phyloP scores from a whole-genome alignment of 2,329 filamentous ascomycete genomes.

The Clarireedia sp. region DNA sequence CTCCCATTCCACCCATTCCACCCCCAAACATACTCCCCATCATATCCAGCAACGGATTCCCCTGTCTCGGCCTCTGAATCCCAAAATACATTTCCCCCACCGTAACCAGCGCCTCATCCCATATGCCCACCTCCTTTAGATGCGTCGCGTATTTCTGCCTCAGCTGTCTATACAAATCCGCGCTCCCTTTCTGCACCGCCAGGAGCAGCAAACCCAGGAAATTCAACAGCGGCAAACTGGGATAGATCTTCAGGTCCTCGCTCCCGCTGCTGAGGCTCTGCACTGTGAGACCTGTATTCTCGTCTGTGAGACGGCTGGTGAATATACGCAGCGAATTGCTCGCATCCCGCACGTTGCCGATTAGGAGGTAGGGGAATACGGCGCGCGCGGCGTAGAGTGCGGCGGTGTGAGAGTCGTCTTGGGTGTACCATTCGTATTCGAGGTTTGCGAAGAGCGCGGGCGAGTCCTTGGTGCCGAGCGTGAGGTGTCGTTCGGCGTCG shows the following conservation, averaged over 20 bases:
- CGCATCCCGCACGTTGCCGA: constrained; percentile 84
- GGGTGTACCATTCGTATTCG: constrained; percentile 90
- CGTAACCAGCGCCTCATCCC: constrained; percentile 76
- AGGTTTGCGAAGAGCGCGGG: constrained; percentile 70
- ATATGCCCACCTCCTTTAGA: constrained; percentile 68
- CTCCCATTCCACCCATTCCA: constrained; percentile 53
- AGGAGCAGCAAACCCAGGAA: constrained; percentile 81
- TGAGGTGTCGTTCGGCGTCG: constrained; percentile 84
- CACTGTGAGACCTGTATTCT: constrained; percentile 52
- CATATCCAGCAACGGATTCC: constrained; percentile 94
- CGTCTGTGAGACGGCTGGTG: constrained; percentile 53
- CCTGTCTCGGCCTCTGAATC: constrained; percentile 79
- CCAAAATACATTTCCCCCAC: constrained; percentile 97
- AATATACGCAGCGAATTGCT: constrained; percentile 64
- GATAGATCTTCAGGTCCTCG: constrained; percentile 79
- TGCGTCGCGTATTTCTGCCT: constrained; percentile 72
- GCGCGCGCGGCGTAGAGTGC: constrained; percentile 79
- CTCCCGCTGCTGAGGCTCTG: constrained; percentile 74
- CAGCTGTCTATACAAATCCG: constrained; percentile 74
- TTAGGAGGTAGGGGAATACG: constrained; percentile 82
- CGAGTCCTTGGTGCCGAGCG: constrained; percentile 84
- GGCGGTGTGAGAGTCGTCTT: constrained; percentile 81
- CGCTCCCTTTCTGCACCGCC: constrained; percentile 68
- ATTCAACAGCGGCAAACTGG: constrained; percentile 87
- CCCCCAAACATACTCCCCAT: constrained; percentile 92